phyloP scores from a whole-genome alignment of 257 asterid species.

The Lantana camara region DNA sequence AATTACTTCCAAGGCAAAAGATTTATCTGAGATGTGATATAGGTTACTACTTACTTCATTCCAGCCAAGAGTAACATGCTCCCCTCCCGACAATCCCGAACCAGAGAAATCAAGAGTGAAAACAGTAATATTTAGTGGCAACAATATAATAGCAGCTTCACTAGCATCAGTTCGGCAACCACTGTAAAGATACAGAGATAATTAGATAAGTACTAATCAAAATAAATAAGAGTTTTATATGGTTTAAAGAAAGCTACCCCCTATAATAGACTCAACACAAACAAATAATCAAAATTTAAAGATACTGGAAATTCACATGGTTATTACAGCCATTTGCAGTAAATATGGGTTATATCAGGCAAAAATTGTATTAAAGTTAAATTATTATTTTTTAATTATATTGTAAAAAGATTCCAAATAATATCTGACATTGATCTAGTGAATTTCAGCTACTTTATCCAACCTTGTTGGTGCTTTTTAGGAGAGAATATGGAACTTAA shows the following conservation, averaged over 20 bases:
- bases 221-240: not conserved
- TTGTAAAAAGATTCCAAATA: not conserved
- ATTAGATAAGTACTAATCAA: not conserved
- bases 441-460: not conserved
- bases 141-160: slow-evolving; percentile 88
- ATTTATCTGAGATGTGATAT: not conserved
- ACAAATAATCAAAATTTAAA: no score
- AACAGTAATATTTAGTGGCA: slow-evolving; percentile 78
- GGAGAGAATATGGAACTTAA: not conserved
- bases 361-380: not conserved
- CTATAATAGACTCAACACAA: no score
- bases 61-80: slow-evolving; percentile 86
- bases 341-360: not conserved
- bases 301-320: not conserved
- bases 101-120: slow-evolving; percentile 90
- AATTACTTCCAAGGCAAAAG: not conserved
- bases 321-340: not conserved
- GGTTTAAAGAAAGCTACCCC: not conserved
- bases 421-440: not conserved
- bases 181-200: slow-evolving; percentile 37
- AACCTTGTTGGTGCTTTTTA: not conserved
- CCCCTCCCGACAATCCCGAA: slow-evolving; percentile 92
- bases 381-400: not conserved
- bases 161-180: slow-evolving; percentile 95
- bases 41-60: slow-evolving; percentile 59